These are phyloP conservation scores for Effrenium voratum DNA, from an alignment of 73 alveolate genomes.

Conservation along the genomic window DNA sequence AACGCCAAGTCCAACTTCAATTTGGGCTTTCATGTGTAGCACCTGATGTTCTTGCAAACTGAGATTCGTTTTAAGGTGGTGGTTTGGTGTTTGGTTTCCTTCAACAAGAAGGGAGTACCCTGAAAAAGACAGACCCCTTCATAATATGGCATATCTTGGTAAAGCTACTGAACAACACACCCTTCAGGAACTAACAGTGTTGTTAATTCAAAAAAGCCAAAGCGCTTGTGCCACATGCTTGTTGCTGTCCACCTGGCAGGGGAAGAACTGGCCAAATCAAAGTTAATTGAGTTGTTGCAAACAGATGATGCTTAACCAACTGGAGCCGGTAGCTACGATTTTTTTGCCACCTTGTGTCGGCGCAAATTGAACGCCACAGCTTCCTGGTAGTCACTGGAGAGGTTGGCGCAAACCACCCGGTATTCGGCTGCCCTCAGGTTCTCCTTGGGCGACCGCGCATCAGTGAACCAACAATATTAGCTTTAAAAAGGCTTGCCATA, in stretches of 20 bases:
- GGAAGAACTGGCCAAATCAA: not conserved
- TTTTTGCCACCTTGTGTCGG: not conserved
- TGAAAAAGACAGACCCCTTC: not conserved
- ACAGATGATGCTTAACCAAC: not conserved
- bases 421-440: conserved; percentile 10
- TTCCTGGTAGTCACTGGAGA: conserved; percentile 32
- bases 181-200: not conserved
- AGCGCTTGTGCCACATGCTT: not conserved
- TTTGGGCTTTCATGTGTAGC: not conserved
- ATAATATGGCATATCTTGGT: not conserved
- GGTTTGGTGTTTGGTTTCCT: not conserved
- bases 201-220: not conserved
- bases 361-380: conserved; percentile 5
- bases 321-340: not conserved
- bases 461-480: not conserved
- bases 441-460: not conserved
- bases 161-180: too few species aligned
- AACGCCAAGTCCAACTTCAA: not conserved
- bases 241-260: not conserved
- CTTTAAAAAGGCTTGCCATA: too few species aligned
- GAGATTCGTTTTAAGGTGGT: not conserved
- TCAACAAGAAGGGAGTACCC: not conserved
- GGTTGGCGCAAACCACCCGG: not conserved
- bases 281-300: not conserved
- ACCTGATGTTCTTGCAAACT: too few species aligned